Base-by-base conservation (phyloP, 192 early-diverging fungal genomes). In the Haplosporangium gracile region DNA sequence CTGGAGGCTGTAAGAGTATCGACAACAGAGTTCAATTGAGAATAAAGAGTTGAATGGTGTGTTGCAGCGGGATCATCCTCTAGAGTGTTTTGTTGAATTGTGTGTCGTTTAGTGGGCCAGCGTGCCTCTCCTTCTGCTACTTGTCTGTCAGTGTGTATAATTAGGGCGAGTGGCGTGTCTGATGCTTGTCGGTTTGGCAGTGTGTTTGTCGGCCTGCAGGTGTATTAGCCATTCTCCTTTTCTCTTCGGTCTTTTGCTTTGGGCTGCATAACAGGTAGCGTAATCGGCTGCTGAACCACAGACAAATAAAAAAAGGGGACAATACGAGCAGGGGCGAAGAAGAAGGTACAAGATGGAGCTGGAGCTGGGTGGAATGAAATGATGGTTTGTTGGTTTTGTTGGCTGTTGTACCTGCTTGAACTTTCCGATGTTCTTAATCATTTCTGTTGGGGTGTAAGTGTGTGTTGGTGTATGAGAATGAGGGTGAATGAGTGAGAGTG, bases 341-440 rank as follows among this genome's bases (percentile, higher is more conserved):
- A 32, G 70, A 24, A 36, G 16, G 8, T 24, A 36, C 18, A 16
- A 26, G 47, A 15, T 36, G 47, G 36, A 47, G 34, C 11, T 20
- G 26, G 15, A 68, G 53, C 24, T 24, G 73, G 2, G 26, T 26
- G 60, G 43, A 55, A 5, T 9, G 34, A 26, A 51, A 51, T 51
- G 49, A 18, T 18, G 49, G 49, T 34, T 11, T 57, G 74, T 70
- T 63, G 39, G 55, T 15, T 15, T 32, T n/a, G 71, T 11, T 3
- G 39, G 70, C 9, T 26, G 70, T n/a, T 77, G 45, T 85, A 85
- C 83, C 78, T 85, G 83, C 49, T 85, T 85, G 75, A 85, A 39
- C 63, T 85, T 85, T 55, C 83, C 78, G 24, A 85, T 85, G 75
- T 85, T 85, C 60, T 85, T 85, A 47, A 85, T 85, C 83, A 85